A percentile compares a stretch with the other conserved stretches of the same genome.
Evolutionary conservation across 805 yeast genomes (phyloP).

Genomic region (fission yeast (Schizosaccharomyces pombe)): DNA sequence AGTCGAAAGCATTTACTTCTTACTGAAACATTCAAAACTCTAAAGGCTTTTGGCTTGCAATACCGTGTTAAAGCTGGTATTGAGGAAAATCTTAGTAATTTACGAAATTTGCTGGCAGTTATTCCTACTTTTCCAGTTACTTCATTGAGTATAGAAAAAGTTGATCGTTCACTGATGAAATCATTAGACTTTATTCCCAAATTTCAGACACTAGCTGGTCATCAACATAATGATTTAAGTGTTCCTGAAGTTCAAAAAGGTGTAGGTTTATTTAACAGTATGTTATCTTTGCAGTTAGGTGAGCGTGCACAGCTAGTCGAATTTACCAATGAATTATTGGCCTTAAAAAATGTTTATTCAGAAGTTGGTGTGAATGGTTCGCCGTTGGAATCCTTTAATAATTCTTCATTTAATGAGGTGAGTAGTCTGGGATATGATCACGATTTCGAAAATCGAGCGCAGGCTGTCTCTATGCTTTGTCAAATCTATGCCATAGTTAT

Average conservation of each 20-base stretch:
- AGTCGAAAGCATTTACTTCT: constrained; percentile 60
- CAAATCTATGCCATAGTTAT: background rate
- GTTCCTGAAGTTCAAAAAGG: background rate
- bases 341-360: background rate
- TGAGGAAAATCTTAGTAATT: constrained; percentile 35
- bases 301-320: background rate
- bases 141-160: background rate
- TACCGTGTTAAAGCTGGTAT: constrained; percentile 41
- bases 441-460: background rate
- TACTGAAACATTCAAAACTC: constrained; percentile 52
- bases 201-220: background rate
- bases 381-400: background rate
- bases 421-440: background rate
- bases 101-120: constrained; percentile 37
- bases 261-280: background rate
- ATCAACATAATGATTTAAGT: background rate
- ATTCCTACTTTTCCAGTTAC: constrained; percentile 12
- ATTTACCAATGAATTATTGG: background rate
- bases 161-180: background rate
- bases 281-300: background rate
- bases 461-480: background rate
- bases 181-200: background rate
- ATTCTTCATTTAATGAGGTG: background rate
- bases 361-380: background rate
- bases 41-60: constrained; percentile 55